Conservation (phyloP, 805 yeast genomes). For the Yarrowia deformans region DNA sequence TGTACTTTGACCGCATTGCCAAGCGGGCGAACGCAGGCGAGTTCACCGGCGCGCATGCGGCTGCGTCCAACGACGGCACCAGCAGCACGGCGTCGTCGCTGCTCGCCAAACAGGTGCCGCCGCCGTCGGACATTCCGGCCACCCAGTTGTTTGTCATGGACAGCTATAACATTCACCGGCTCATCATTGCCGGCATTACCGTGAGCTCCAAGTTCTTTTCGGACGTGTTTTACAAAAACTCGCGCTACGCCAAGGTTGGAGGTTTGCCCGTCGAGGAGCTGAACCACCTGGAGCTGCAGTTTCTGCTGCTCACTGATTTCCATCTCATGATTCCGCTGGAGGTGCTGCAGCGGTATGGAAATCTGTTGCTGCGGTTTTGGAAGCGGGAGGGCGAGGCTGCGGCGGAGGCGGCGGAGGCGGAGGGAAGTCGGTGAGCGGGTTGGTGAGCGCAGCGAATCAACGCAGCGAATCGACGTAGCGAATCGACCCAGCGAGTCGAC, state of each 20-base stretch:
- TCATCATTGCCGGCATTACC: constrained; percentile 92
- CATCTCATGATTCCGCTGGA: constrained; percentile 85
- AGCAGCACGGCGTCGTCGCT: constrained; percentile 16
- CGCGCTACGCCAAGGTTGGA: constrained; percentile 92
- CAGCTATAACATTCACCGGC: constrained; percentile 90
- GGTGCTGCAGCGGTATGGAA: constrained; percentile 90
- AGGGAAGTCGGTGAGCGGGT: too few relatives aligned
- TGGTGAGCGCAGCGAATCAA: neutral
- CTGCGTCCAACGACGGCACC: constrained; percentile 10
- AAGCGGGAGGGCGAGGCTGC: constrained; percentile 61
- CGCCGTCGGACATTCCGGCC: constrained; percentile 43
- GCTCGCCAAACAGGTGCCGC: constrained; percentile 33
- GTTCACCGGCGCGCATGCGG: constrained; percentile 35
- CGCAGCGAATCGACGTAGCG: neutral
- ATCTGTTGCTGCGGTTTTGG: constrained; percentile 84
- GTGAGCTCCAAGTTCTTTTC: constrained; percentile 94
- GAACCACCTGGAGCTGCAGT: constrained; percentile 90
- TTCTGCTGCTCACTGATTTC: constrained; percentile 82
- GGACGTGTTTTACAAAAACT: constrained; percentile 92
- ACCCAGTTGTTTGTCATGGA: constrained; percentile 90
- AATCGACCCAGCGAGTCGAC: neutral
- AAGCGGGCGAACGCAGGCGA: constrained; percentile 67
- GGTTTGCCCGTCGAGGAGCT: constrained; percentile 93
- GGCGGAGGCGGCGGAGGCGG: neutral
- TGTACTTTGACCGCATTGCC: constrained; percentile 93